Evolutionary conservation across 805 yeast genomes (phyloP).

Genomic region (Torulaspora quercuum): DNA sequence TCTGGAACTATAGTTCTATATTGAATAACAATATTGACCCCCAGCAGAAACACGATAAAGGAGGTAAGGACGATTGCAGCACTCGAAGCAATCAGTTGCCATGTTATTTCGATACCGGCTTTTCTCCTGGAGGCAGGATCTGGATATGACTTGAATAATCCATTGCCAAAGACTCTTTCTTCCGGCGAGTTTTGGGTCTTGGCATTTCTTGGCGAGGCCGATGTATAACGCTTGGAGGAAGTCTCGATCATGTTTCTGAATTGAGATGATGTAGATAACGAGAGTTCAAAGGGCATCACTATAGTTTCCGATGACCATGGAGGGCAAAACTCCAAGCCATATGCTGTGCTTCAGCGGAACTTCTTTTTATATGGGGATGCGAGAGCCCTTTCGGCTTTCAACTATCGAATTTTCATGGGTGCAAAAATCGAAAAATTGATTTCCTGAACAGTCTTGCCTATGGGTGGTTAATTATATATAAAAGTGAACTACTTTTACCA

Average conservation of each 20-base stretch:
- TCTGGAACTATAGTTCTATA: constrained; percentile 34
- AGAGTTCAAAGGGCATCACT: too few relatives aligned
- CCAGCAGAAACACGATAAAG: constrained; percentile 34
- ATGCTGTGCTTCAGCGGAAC: too few relatives aligned
- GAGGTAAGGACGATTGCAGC: constrained; percentile 28
- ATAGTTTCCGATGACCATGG: too few relatives aligned
- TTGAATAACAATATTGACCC: constrained; percentile 37
- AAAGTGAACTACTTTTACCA: constrained; percentile 1
- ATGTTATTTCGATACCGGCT: constrained; percentile 17
- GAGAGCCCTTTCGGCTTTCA: too few relatives aligned
- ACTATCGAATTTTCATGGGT: constrained; percentile 9
- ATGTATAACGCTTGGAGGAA: constrained; percentile 1
- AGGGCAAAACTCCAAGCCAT: too few relatives aligned
- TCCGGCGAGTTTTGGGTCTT: constrained; percentile 9
- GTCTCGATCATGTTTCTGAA: background rate
- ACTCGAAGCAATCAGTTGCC: constrained; percentile 29
- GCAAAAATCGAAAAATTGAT: constrained; percentile 4
- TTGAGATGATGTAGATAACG: constrained; percentile 1
- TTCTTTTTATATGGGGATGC: too few relatives aligned
- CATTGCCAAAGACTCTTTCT: constrained; percentile 21
- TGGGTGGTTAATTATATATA: constrained; percentile 3
- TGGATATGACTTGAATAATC: constrained; percentile 19
- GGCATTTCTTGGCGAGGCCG: background rate
- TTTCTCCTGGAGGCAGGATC: constrained; percentile 21
- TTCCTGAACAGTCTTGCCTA: too few relatives aligned